A percentile compares a stretch with the other conserved stretches of the same genome.
phyloP scores from a whole-genome alignment of 2,329 filamentous ascomycete species.

The Sporothrix variecibatus region DNA sequence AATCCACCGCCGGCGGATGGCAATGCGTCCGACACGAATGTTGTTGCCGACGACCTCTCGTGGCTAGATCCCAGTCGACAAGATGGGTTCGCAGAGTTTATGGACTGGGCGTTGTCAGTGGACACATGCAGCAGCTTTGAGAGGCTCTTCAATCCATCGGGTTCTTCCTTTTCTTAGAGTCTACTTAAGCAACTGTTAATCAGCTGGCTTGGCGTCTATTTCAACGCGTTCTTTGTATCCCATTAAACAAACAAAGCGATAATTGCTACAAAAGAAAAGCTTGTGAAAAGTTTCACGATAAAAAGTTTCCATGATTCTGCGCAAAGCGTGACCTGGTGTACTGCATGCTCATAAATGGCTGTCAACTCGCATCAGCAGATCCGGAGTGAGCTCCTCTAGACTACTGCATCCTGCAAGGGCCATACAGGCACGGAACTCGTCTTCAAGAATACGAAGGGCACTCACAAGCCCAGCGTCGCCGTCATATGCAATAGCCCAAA shows the following conservation, averaged over 20 bases:
- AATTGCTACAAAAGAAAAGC: too few relatives aligned
- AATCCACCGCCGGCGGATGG: not conserved
- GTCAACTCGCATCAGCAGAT: not conserved
- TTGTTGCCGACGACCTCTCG: slow-evolving; percentile 19
- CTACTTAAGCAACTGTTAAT: too few relatives aligned
- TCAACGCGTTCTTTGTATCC: too few relatives aligned
- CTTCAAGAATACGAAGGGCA: not conserved
- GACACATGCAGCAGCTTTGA: slow-evolving; percentile 33
- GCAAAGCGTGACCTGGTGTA: too few relatives aligned
- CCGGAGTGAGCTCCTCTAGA: not conserved
- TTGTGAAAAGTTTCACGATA: too few relatives aligned
- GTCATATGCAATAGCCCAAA: slow-evolving; percentile 13
- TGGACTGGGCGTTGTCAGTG: slow-evolving; percentile 37
- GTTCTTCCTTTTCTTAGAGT: not conserved
- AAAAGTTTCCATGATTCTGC: too few relatives aligned
- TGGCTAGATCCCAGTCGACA: slow-evolving; percentile 33
- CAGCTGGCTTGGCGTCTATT: too few relatives aligned
- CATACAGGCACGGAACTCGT: slow-evolving; percentile 10
- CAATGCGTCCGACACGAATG: not conserved
- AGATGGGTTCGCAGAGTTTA: slow-evolving; percentile 28
- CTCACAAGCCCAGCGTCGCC: not conserved
- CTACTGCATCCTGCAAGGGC: not conserved
- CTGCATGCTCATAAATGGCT: too few relatives aligned
- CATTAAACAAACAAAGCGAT: too few relatives aligned
- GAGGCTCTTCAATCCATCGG: slow-evolving; percentile 28